phyloP scores from a whole-genome alignment of 2,329 filamentous ascomycete genomes.

The Waltergamsia citrina region DNA sequence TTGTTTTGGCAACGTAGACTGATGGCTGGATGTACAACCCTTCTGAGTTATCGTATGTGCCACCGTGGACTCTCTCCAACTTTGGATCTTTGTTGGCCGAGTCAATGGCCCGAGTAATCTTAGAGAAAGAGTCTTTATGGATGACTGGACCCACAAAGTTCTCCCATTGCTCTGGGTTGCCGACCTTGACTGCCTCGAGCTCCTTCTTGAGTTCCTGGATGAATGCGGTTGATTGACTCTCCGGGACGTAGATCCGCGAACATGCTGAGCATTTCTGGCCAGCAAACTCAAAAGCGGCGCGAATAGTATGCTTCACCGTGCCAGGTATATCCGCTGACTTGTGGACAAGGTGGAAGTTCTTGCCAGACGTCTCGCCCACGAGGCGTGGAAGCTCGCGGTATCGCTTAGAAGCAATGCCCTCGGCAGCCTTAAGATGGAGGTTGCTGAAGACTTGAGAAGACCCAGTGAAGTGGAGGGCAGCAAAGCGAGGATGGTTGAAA shows the following conservation, averaged over 20 bases:
- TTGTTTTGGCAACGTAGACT: background rate
- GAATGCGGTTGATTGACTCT: background rate
- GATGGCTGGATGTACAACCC: background rate
- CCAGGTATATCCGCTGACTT: background rate
- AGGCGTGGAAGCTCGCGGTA: conserved; percentile 30
- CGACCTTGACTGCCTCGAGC: background rate
- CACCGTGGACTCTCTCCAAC: background rate
- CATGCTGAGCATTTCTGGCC: background rate
- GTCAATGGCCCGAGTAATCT: background rate
- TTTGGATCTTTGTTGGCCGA: background rate
- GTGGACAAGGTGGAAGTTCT: conserved; percentile 26
- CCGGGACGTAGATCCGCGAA: background rate
- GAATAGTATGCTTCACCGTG: background rate
- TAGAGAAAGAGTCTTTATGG: background rate
- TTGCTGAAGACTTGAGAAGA: conserved; percentile 25
- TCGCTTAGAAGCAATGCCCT: conserved; percentile 10
- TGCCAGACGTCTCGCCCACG: conserved; percentile 41
- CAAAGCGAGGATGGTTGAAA: conserved; percentile 54
- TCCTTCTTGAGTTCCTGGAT: background rate
- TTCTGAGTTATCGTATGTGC: background rate
- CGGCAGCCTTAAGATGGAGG: conserved; percentile 20
- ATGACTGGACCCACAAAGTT: conserved; percentile 1
- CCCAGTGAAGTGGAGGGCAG: conserved; percentile 44
- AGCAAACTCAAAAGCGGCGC: background rate
- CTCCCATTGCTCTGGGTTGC: background rate